Conservation (phyloP, 768 basidiomycete genomes). For the Pholiota microspora region DNA sequence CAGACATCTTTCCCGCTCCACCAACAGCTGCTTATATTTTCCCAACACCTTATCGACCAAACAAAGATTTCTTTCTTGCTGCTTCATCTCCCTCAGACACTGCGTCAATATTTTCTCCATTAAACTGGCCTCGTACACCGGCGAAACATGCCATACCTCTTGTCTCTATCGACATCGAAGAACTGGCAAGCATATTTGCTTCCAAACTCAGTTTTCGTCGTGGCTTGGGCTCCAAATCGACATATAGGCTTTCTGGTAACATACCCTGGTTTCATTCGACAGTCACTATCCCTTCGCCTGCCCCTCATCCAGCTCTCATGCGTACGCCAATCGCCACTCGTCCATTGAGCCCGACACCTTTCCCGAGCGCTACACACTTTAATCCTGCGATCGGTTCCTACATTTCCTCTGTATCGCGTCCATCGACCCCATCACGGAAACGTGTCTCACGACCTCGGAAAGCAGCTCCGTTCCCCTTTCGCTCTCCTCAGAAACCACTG, state of each 20-base stretch:
- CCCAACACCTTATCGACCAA: background rate
- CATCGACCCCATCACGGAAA: no score
- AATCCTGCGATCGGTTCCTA: no score
- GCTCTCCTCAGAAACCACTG: background rate
- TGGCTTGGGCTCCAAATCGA: slow-evolving; percentile 1
- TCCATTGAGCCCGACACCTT: background rate
- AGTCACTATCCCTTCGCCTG: slow-evolving; percentile 19
- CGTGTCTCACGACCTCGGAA: no score
- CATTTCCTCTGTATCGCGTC: no score
- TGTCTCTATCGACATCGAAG: slow-evolving; percentile 22
- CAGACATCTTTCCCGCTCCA: no score
- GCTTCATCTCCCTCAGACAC: slow-evolving; percentile 11
- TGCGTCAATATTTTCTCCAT: slow-evolving; percentile 24
- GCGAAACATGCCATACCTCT: background rate
- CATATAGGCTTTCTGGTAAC: background rate
- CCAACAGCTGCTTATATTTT: no score
- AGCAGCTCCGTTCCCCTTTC: no score
- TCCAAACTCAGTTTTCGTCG: slow-evolving; percentile 24
- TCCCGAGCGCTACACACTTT: background rate
- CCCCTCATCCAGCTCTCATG: slow-evolving; percentile 27
- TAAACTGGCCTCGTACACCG: slow-evolving; percentile 30
- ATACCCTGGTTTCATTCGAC: slow-evolving; percentile 23
- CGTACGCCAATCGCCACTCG: background rate
- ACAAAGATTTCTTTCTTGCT: background rate
- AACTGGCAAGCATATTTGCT: slow-evolving; percentile 18